Evolutionary conservation across 768 basidiomycete species (phyloP).

Genomic region (Lactarius indigo): DNA sequence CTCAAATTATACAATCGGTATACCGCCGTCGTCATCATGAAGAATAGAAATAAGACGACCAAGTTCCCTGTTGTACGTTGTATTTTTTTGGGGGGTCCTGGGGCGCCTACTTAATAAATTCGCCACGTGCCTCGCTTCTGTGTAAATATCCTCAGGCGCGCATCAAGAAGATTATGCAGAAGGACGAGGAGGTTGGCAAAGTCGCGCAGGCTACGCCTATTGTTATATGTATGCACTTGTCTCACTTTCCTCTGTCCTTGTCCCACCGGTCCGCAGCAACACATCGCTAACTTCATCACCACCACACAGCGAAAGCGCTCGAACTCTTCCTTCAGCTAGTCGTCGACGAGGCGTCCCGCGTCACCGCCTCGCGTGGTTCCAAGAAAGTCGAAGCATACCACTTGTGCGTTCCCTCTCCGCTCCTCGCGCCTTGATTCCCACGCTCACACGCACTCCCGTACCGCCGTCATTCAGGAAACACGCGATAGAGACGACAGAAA

Average conservation of each 20-base stretch:
- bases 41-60: slow-evolving; percentile 88
- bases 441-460: neutral
- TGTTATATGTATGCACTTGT: slow-evolving; percentile 77
- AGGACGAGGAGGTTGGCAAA: slow-evolving; percentile 98
- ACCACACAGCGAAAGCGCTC: slow-evolving; percentile 76
- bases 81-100: neutral
- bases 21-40: slow-evolving; percentile 45
- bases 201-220: slow-evolving; percentile 95
- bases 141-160: slow-evolving; percentile 58
- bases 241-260: neutral
- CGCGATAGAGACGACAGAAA: slow-evolving; percentile 81
- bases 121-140: neutral
- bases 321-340: slow-evolving; percentile 88
- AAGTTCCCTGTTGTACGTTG: slow-evolving; percentile 86
- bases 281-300: neutral
- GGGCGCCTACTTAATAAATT: neutral
- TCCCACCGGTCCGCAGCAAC: neutral
- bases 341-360: slow-evolving; percentile 76
- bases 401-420: slow-evolving; percentile 54
- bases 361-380: slow-evolving; percentile 71
- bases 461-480: slow-evolving; percentile 63
- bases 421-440: neutral
- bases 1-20: neutral
- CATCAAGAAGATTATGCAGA: slow-evolving; percentile 99
- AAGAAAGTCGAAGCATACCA: slow-evolving; percentile 93